These are phyloP conservation scores for Stylosanthes scabra DNA, from an alignment of 331 rosid genomes.

Conservation along the genomic window DNA sequence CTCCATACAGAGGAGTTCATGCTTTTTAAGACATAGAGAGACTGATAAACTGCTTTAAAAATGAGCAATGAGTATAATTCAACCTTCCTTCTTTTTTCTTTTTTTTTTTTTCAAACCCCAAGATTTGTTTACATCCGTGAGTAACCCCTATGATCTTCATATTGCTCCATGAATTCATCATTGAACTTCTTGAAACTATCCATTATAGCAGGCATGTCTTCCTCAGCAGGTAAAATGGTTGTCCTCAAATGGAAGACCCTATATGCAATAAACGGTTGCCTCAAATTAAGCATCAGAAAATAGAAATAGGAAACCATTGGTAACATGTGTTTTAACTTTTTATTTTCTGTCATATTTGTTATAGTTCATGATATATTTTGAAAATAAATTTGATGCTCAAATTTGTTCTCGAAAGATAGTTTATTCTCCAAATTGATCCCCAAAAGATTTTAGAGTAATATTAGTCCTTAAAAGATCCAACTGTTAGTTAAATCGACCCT, in stretches of 20 bases:
- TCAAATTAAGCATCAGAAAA: conserved; percentile 28
- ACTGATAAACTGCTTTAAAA: conserved; percentile 34
- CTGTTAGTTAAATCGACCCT: no score
- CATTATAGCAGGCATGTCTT: conserved; percentile 96
- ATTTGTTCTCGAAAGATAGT: no score
- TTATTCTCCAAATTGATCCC: no score
- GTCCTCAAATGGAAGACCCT: conserved; percentile 98
- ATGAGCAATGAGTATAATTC: conserved; percentile 13
- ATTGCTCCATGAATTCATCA: conserved; percentile 94
- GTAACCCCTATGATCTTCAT: conserved; percentile 88
- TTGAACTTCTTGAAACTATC: conserved; percentile 92
- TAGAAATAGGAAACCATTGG: conserved; percentile 14
- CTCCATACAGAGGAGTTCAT: conserved; percentile 11
- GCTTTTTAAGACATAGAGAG: conserved; percentile 39
- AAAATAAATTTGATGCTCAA: no score
- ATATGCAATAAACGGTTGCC: conserved; percentile 26
- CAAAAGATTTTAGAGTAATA: no score
- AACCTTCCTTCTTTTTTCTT: no score
- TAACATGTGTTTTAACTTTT: conserved; percentile 4
- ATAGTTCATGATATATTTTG: no score
- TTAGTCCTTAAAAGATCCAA: no score
- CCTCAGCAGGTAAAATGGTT: conserved; percentile 95
- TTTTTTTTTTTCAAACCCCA: background rate
- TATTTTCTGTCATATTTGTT: no score
- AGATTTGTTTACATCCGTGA: conserved; percentile 71